Evolutionary conservation across 2,329 filamentous ascomycete species (phyloP).

Genomic region (Dactylellina haptotyla): DNA sequence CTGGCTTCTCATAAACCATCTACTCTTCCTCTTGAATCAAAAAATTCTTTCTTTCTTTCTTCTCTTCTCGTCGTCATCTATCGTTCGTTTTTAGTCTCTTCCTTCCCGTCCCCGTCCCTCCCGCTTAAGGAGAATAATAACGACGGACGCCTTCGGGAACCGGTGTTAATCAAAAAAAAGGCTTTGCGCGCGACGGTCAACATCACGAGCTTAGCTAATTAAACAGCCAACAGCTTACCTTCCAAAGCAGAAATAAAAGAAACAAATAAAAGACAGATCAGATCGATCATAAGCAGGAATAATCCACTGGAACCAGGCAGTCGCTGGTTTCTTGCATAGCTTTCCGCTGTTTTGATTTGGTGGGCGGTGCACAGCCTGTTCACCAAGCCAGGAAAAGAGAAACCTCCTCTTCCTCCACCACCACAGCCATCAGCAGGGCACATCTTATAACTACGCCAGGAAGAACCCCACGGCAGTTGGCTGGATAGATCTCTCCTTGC

Average conservation of each 20-base stretch:
- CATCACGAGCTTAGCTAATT: constrained; percentile 1
- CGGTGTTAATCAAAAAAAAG: too few species aligned
- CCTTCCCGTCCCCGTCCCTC: background rate
- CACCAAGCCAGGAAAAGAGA: background rate
- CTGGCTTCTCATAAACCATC: constrained; percentile 21
- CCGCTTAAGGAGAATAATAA: background rate
- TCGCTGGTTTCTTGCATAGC: too few species aligned
- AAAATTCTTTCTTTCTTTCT: constrained; percentile 1
- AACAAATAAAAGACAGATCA: too few species aligned
- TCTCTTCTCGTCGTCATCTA: background rate
- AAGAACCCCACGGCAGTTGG: constrained; percentile 33
- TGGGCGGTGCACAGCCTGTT: constrained; percentile 15
- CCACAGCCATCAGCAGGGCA: constrained; percentile 17
- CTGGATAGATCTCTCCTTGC: background rate
- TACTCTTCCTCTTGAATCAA: background rate
- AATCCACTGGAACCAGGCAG: too few species aligned
- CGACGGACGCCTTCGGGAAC: constrained; percentile 11
- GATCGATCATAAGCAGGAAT: too few species aligned
- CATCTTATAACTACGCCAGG: constrained; percentile 3
- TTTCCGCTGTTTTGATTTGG: background rate
- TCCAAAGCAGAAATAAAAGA: background rate
- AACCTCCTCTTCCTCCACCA: too few species aligned
- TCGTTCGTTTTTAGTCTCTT: constrained; percentile 1
- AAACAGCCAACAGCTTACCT: background rate
- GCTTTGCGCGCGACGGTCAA: background rate